These are phyloP conservation scores for Leccinum subspadiceum DNA, from an alignment of 1,284 basidiomycete species.

Conservation along the genomic window DNA sequence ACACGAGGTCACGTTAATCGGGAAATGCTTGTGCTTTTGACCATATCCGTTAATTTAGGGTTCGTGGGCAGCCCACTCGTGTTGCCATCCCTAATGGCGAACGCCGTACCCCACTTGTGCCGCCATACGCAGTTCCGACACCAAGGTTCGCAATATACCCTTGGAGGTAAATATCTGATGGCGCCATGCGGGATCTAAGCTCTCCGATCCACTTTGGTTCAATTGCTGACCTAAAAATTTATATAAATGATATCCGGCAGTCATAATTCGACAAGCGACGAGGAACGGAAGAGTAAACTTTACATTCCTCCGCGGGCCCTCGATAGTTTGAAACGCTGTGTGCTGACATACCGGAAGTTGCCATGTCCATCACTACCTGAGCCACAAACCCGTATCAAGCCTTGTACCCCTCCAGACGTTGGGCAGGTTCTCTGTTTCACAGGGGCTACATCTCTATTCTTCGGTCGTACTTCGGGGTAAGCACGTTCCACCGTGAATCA, in stretches of 20 bases:
- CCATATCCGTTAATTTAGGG: constrained; percentile 36
- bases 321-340: constrained; percentile 20
- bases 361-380: constrained; percentile 1
- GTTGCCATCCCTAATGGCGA: constrained; percentile 25
- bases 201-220: constrained; percentile 13
- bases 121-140: constrained; percentile 13
- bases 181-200: constrained; percentile 20
- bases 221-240: constrained; percentile 2
- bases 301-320: constrained; percentile 26
- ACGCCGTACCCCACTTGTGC: constrained; percentile 24
- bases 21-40: constrained; percentile 26
- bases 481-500: not conserved
- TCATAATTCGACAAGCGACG: constrained; percentile 7
- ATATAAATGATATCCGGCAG: not conserved
- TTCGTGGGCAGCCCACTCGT: constrained; percentile 18
- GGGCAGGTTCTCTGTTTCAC: not conserved
- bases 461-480: not conserved
- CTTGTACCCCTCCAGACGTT: not conserved
- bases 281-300: constrained; percentile 9
- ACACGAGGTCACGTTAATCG: constrained; percentile 27
- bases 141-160: constrained; percentile 15
- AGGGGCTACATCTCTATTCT: not conserved
- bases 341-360: constrained; percentile 14
- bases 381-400: not conserved
- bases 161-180: constrained; percentile 21